Conservation (phyloP, 768 basidiomycete species). For the Brasilioporus rufonigricans region DNA sequence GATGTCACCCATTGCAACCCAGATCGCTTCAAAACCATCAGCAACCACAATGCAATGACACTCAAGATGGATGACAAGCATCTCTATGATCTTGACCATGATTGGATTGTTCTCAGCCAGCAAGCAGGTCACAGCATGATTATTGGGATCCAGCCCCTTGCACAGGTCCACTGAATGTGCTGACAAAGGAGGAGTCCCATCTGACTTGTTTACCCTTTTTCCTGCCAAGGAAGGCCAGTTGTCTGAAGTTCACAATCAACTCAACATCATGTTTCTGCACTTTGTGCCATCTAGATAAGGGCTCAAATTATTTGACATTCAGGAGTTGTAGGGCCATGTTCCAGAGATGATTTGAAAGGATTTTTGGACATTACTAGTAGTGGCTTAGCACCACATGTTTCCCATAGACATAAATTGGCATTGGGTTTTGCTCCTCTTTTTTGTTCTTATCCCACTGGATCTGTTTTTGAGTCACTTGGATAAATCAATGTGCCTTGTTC, state of each 20-base stretch:
- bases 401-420: too few species aligned
- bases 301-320: too few species aligned
- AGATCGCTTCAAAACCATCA: conserved; percentile 95
- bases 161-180: conserved; percentile 79
- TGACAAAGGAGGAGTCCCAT: conserved; percentile 73
- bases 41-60: conserved; percentile 96
- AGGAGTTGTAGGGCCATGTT: too few species aligned
- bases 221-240: conserved; percentile 60
- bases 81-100: conserved; percentile 96
- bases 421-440: too few species aligned
- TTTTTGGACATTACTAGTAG: too few species aligned
- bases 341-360: too few species aligned
- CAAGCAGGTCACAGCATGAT: conserved; percentile 89
- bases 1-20: conserved; percentile 96
- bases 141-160: conserved; percentile 72
- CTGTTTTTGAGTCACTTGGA: too few species aligned
- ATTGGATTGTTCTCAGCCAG: conserved; percentile 98
- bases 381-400: too few species aligned
- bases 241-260: conserved; percentile 80
- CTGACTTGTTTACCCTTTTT: conserved; percentile 54
- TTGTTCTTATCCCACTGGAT: too few species aligned
- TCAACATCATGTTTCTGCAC: conserved; percentile 82
- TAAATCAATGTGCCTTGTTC: too few species aligned
- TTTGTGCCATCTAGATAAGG: conserved; percentile 74
- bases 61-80: conserved; percentile 87